Percentiles rank a stretch among this genome's conserved stretches.
Evolutionary conservation across 129 eudicot species (phyloP).

Genomic region (Escallonia rubra): DNA sequence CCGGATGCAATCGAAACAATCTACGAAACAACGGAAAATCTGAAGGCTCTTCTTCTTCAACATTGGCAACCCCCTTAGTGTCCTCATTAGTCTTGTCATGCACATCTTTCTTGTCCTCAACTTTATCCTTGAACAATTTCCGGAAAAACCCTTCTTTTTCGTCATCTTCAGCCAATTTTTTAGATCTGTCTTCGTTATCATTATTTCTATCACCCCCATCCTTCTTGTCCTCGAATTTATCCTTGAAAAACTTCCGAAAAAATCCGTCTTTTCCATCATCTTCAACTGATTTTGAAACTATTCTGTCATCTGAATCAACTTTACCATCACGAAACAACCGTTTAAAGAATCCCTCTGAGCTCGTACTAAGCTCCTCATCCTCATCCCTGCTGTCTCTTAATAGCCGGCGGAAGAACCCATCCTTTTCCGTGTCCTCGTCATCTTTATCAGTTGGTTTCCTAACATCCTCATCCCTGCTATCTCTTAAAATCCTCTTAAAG

Average conservation of each 20-base stretch:
- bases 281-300: conserved; percentile 51
- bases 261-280: conserved; percentile 85
- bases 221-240: conserved; percentile 67
- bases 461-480: conserved; percentile 49
- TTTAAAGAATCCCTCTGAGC: conserved; percentile 73
- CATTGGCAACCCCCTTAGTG: conserved; percentile 53
- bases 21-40: conserved; percentile 74
- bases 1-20: conserved; percentile 82
- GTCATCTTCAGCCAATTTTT: conserved; percentile 44
- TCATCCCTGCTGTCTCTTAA: conserved; percentile 68
- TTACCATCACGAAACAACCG: conserved; percentile 78
- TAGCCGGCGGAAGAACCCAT: conserved; percentile 80
- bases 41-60: conserved; percentile 79
- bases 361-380: conserved; percentile 63
- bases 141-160: conserved; percentile 88
- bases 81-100: conserved; percentile 41
- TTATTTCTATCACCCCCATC: conserved; percentile 42
- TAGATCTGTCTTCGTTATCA: conserved; percentile 38
- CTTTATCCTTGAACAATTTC: conserved; percentile 66
- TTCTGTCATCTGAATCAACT: conserved; percentile 62
- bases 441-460: conserved; percentile 53
- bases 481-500: conserved; percentile 53
- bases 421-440: conserved; percentile 69
- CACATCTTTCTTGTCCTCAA: conserved; percentile 73
- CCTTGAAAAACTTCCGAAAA: conserved; percentile 79